Evolutionary conservation across 768 basidiomycete genomes (phyloP), one percentile per base, ranked within the genome.

Genomic region (Tricholoma flavovirens): DNA sequence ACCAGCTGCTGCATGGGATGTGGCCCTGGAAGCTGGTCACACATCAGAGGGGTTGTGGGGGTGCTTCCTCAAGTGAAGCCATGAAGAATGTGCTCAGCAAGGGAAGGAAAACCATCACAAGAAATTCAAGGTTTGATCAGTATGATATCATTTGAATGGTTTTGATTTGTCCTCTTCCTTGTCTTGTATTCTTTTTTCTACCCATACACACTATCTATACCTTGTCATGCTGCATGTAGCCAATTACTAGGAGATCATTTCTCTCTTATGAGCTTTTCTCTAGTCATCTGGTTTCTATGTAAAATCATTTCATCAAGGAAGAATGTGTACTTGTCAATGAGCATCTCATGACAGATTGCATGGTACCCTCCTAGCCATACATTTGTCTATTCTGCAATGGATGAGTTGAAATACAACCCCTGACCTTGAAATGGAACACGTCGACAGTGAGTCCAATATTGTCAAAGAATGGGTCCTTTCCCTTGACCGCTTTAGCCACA

Each of bases 361-460:
- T n/a, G n/a, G n/a, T n/a, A n/a, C n/a, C n/a, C n/a, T n/a, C n/a
- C n/a, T n/a, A n/a, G n/a, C n/a, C n/a, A n/a, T n/a, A n/a, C n/a
- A n/a, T n/a, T n/a, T n/a, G n/a, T 61, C 55, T 77, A 75, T 48
- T 80, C 73, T 0, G 75, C 72, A 4, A 66, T 61, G 0, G 74
- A 79, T 0, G 71, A 75, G 36, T 79, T 80, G 63, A 80, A 78
- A 0, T 51, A 42, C 75, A 75, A 80, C 17, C 40, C 68, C 9
- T 75, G 45, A 48, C 60, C 40, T 69, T 69, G 60, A 70, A 73
- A 55, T 74, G 71, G 42, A 72, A 75, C 4, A 73, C 70, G 56
- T 75, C 68, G 4, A 75, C 71, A 7, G 70, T 63, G 3, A n/a
- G n/a, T n/a, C n/a, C n/a, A n/a, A n/a, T n/a, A n/a, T n/a, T n/a